Evolutionary conservation across 768 basidiomycete genomes (phyloP).

Genomic region (Aureoboletus auriporus): DNA sequence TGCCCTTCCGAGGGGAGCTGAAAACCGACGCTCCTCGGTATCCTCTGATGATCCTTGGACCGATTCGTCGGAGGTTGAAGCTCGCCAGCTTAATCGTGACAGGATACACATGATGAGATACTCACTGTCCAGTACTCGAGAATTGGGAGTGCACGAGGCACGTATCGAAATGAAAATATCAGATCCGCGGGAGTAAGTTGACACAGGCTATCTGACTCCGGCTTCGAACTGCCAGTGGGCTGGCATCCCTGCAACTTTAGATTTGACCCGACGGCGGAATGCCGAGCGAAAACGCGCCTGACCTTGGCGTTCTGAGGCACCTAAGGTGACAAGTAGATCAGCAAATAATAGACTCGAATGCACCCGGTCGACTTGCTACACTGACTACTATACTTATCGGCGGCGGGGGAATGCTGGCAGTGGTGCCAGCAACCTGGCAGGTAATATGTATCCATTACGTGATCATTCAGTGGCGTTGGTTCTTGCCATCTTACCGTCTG

Average conservation of each 20-base stretch:
- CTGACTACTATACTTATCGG: too few relatives aligned
- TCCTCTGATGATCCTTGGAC: background rate
- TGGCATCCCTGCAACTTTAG: constrained; percentile 2
- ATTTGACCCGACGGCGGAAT: background rate
- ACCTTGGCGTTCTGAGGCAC: background rate
- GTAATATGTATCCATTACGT: constrained; percentile 18
- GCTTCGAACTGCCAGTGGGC: constrained; percentile 14
- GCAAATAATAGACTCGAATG: constrained; percentile 6
- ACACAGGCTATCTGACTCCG: constrained; percentile 14
- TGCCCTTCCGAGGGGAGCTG: background rate
- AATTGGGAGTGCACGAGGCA: constrained; percentile 23
- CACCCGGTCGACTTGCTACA: too few relatives aligned
- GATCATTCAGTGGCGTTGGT: constrained; percentile 22
- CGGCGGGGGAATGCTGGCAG: too few relatives aligned
- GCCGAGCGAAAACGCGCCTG: background rate
- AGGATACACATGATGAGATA: constrained; percentile 4
- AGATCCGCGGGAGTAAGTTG: constrained; percentile 33
- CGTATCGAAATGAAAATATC: constrained; percentile 16
- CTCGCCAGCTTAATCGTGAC: constrained; percentile 1
- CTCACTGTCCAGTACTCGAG: constrained; percentile 3
- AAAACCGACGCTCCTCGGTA: background rate
- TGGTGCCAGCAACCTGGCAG: too few relatives aligned
- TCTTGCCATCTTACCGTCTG: constrained; percentile 6
- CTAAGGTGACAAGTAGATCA: constrained; percentile 14
- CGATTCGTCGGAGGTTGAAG: background rate